Base-by-base conservation (phyloP, 345 rosid species). In the Clausena lansium region DNA sequence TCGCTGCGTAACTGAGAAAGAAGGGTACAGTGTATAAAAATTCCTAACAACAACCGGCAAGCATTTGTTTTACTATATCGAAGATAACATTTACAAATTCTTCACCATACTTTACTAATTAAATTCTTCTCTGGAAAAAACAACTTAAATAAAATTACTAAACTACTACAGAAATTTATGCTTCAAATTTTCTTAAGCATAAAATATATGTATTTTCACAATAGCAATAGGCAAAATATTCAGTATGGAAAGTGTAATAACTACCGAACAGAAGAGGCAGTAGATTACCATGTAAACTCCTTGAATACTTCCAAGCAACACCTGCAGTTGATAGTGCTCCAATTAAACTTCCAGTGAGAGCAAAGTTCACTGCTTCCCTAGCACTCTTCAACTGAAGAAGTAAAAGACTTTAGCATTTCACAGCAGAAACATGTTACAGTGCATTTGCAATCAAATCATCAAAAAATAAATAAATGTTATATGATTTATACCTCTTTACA, bases 281-380 rank as follows among this genome's bases (percentile, higher is more conserved):
- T 9, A 60, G 13, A 0, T 35, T 88, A 96, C 99, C 98, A 85
- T 94, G 98, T 75, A 89, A 81, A 69, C 94, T 90, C 89, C 78
- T 89, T 4, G 97, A 96, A 83, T 97, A 94, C 80, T 90, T 94
- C 99, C 95, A 94, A 64, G 98, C 83, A 87, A 91, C 39, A 82
- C 88, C 95, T 11, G 94, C 98, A 76, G 95, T 89, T 15, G 98
- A 87, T 38, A 89, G 80, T 28, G 97, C 98, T 70, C 97, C 99
- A 74, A 94, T 81, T 38, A 82, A 82, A 82, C 89, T 79, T 78
- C 98, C 98, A 22, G 86, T 25, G 32, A 86, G 71, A 60, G 89
- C 95, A 77, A 83, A 87, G 0, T 78, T 79, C 39, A 76, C 88
- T 24, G 97, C 97, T 80, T 96, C 91, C 87, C 98, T 88, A 61